Percentiles rank a stretch among this genome's conserved stretches.
phyloP scores from a whole-genome alignment of 805 yeast species.

The Kregervanrija pseudodelftensis region DNA sequence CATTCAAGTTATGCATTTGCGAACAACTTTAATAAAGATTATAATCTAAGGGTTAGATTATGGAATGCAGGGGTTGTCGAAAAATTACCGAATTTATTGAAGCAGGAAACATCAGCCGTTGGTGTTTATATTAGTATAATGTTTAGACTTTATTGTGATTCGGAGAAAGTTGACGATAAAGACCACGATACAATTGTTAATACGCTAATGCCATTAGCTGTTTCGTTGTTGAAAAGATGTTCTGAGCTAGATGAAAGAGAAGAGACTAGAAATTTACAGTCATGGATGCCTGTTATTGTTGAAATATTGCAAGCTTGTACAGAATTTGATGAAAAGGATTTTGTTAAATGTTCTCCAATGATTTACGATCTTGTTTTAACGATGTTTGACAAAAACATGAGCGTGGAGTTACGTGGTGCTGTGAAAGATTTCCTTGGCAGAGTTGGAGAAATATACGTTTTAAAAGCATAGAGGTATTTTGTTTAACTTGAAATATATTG shows the following conservation, averaged over 20 bases:
- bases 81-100: slow-evolving; percentile 81
- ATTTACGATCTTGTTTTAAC: slow-evolving; percentile 54
- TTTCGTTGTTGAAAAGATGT: slow-evolving; percentile 62
- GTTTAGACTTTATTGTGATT: slow-evolving; percentile 72
- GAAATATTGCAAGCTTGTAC: slow-evolving; percentile 79
- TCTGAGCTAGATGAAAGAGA: slow-evolving; percentile 68
- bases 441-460: slow-evolving; percentile 36
- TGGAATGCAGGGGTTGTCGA: slow-evolving; percentile 92
- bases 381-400: slow-evolving; percentile 53
- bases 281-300: slow-evolving; percentile 90
- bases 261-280: slow-evolving; percentile 68
- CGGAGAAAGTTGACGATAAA: slow-evolving; percentile 39
- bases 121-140: slow-evolving; percentile 78
- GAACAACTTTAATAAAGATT: slow-evolving; percentile 79
- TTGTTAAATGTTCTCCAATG: slow-evolving; percentile 46
- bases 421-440: slow-evolving; percentile 51
- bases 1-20: slow-evolving; percentile 75
- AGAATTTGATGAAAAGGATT: slow-evolving; percentile 70
- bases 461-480: background rate
- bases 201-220: slow-evolving; percentile 61
- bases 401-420: slow-evolving; percentile 55
- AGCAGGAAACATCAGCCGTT: slow-evolving; percentile 87
- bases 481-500: too few species aligned
- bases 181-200: slow-evolving; percentile 45
- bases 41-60: slow-evolving; percentile 76